phyloP scores from a whole-genome alignment of 2,329 filamentous ascomycete genomes.

The Parastagonospora nodorum region DNA sequence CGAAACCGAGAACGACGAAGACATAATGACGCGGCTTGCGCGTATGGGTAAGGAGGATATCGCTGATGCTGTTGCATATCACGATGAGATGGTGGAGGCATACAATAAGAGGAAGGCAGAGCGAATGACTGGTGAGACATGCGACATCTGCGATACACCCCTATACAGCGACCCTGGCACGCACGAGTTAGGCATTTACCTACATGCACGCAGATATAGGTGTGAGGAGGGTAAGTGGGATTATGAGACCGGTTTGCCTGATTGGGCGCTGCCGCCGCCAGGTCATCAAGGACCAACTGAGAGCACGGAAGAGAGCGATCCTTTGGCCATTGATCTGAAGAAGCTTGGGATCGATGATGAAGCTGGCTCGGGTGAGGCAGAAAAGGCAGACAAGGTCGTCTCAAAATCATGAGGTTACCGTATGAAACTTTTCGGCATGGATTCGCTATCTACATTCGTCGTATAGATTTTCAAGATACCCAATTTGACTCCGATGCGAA shows the following conservation, averaged over 20 bases:
- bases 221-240: constrained; percentile 83
- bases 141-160: constrained; percentile 80
- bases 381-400: neutral
- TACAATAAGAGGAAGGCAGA: constrained; percentile 92
- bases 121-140: constrained; percentile 85
- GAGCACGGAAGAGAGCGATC: constrained; percentile 59
- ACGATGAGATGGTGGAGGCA: constrained; percentile 88
- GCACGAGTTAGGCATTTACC: constrained; percentile 90
- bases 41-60: constrained; percentile 95
- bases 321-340: constrained; percentile 50
- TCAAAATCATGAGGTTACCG: neutral
- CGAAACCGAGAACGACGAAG: constrained; percentile 76
- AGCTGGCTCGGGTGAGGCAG: constrained; percentile 2
- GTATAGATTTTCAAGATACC: constrained; percentile 3
- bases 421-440: neutral
- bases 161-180: constrained; percentile 90
- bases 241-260: constrained; percentile 82
- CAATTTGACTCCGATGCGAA: neutral
- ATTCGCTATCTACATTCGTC: neutral
- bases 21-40: constrained; percentile 82
- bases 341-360: constrained; percentile 47
- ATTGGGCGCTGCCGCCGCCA: constrained; percentile 82
- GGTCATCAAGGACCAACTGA: constrained; percentile 73
- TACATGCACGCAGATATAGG: constrained; percentile 90
- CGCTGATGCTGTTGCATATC: constrained; percentile 87